Conservation (phyloP, 352 stramenopile species). For the Globisporangium paroecandrum region DNA sequence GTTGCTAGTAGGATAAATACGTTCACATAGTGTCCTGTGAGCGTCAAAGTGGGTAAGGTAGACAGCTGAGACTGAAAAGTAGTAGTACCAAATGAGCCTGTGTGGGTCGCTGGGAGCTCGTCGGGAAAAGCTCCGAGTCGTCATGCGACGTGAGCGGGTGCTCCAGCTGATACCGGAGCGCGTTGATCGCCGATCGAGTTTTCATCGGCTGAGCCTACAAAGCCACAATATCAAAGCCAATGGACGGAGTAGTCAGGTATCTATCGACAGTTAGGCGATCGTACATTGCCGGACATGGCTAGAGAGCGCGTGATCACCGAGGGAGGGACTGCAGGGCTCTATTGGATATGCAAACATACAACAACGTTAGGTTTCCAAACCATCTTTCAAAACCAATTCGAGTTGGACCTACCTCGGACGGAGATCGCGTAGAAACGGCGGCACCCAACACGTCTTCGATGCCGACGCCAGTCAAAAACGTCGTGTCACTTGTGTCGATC, state of each 20-base stretch:
- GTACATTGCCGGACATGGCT: constrained; percentile 27
- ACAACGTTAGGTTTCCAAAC: neutral
- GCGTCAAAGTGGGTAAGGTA: neutral
- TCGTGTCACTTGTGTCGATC: constrained; percentile 61
- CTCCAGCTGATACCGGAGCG: constrained; percentile 71
- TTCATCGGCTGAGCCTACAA: constrained; percentile 37
- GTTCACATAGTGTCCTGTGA: neutral
- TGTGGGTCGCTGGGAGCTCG: constrained; percentile 46
- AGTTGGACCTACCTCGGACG: constrained; percentile 27
- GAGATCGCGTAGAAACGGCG: constrained; percentile 13
- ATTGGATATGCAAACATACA: neutral
- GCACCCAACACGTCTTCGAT: constrained; percentile 56
- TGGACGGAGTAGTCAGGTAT: neutral
- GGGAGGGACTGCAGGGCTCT: constrained; percentile 51
- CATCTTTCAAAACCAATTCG: no score
- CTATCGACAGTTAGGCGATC: neutral
- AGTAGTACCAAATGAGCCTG: constrained; percentile 42
- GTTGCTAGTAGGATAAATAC: constrained; percentile 28
- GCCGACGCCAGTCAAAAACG: constrained; percentile 69
- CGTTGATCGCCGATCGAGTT: constrained; percentile 56
- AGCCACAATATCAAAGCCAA: constrained; percentile 3
- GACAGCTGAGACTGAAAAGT: neutral
- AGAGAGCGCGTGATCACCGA: constrained; percentile 53
- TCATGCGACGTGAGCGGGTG: constrained; percentile 78
- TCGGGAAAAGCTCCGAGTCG: constrained; percentile 51